Evolutionary conservation across 179 eudicot genomes (phyloP), one percentile per base, ranked within the genome.

Genomic region (Patellifolia procumbens): DNA sequence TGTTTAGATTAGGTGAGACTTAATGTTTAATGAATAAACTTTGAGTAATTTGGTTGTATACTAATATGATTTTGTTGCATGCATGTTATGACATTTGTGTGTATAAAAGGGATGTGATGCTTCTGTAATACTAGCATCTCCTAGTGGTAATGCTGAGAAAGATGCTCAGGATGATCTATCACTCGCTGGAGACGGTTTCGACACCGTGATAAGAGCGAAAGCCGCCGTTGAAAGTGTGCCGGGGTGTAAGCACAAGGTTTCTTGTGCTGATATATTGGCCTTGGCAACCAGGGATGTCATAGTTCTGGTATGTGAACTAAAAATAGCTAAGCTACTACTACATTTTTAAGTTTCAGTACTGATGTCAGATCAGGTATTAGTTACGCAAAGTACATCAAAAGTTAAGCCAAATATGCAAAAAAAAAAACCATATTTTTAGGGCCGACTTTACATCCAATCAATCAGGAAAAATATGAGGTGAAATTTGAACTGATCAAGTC

Each of bases 231-330:
- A 90, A 34, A 83, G 78, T 7, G 79, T 88, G 56, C 80, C 93
- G 26, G 78, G 45, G 13, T 93, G 98, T 80, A 78, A 79, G 72
- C 83, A 91, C 82, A 86, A 80, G 85, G 94, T 91, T 70, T 93
- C 98, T 10, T 93, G 98, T 74, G 98, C 98, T 7, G 98, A 93
- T 80, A 86, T 91, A 29, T 82, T 93, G 76, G 98, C 94, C 79
- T 80, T 93, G 88, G 98, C 98, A 29, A 85, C 98, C 4, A 83
- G 98, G 53, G 98, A 93, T 65, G 94, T 90, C 70, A 76, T 93
- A 24, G 75, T 78, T 17, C 80, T 93, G 92, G 98, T 92, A 88
- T 53, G 31, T 63, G 4, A n/a, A 7, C 11, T 60, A 0, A 24
- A 12, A 7, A 22, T 13, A 2, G 39, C 10, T 42, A 42, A 3